These are phyloP conservation scores for Furcasterigmium sp. DNA, from an alignment of 2,329 filamentous ascomycete species.

Conservation along the genomic window DNA sequence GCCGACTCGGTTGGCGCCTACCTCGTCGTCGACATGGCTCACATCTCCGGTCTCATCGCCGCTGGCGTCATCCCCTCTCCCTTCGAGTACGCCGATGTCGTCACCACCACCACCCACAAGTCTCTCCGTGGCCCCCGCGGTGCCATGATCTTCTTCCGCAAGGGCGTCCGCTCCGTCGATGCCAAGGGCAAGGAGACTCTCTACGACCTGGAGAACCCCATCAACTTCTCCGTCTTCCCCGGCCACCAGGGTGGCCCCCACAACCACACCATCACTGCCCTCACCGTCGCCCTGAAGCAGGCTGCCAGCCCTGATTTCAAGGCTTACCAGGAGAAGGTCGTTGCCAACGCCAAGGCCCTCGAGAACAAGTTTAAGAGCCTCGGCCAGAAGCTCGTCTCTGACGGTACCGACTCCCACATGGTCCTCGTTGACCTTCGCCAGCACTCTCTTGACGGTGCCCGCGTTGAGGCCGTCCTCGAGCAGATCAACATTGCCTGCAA, in stretches of 20 bases:
- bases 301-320: conserved; percentile 87
- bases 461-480: conserved; percentile 93
- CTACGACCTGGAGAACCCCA: conserved; percentile 91
- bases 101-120: conserved; percentile 99
- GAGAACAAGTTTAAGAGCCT: conserved; percentile 79
- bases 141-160: conserved; percentile 99
- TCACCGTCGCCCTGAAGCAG: conserved; percentile 93
- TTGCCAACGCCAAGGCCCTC: conserved; percentile 89
- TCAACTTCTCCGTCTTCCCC: conserved; percentile 99
- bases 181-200: conserved; percentile 86
- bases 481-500: conserved; percentile 99
- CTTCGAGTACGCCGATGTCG: conserved; percentile 88
- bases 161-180: conserved; percentile 86
- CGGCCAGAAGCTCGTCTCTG: conserved; percentile 90
- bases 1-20: conserved; percentile 92
- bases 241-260: conserved; percentile 98
- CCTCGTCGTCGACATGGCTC: conserved; percentile 95
- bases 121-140: conserved; percentile 94
- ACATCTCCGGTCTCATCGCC: conserved; percentile 94
- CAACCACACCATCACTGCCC: conserved; percentile 98
- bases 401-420: conserved; percentile 97
- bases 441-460: conserved; percentile 81
- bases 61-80: conserved; percentile 90
- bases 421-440: conserved; percentile 91
- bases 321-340: conserved; percentile 86